Evolutionary conservation across 768 basidiomycete genomes (phyloP), one percentile per base, ranked within the genome.

Genomic region (Mycena indigotica): DNA sequence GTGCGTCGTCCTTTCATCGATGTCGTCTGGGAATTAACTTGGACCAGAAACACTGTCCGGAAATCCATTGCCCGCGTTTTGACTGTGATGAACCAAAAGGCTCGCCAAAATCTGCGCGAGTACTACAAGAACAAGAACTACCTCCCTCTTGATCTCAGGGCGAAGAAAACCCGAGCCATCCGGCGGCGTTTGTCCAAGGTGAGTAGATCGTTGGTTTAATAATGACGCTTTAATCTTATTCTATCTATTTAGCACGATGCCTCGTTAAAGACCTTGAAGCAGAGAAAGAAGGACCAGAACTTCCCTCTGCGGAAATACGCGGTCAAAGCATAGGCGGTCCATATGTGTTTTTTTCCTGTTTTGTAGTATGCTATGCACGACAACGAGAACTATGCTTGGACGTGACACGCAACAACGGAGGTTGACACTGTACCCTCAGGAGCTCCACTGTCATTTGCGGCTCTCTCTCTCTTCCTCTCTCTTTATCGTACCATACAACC

Each of bases 131-230:
- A 81, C 75, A 96, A 96, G 87, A 95, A 93, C 73, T 92, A 91
- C 79, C 80, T 92, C 64, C 97, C 97, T 62, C 93, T 98, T 65
- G 97, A 99, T 82, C 89, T 99, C 72, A 92, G 97, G 65, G 75
- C 86, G 64, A 99, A 98, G 89, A 95, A 89, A 88, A 99, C 97
- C 62, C 90, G 97, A 67, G 97, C 97, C 39, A 98, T 99, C 82
- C 87, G 97, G 73, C 84, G 95, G 78, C 86, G 94, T 73, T 76
- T 99, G 78, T 94, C 93, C 66, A 88, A 89, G 81, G 93, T 93
- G 59, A 56, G 86, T 71, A 12, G 6, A 53, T 28, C 21, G 50
- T 15, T 6, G 4, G 23, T 26, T 16, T 38, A 21, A 26, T n/a
- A 17, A 8, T 8, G 4, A 12, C 17, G 30, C 15, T 3, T n/a